These are phyloP conservation scores for Penstemon barbatus DNA, from an alignment of 257 asterid species.

Conservation along the genomic window DNA sequence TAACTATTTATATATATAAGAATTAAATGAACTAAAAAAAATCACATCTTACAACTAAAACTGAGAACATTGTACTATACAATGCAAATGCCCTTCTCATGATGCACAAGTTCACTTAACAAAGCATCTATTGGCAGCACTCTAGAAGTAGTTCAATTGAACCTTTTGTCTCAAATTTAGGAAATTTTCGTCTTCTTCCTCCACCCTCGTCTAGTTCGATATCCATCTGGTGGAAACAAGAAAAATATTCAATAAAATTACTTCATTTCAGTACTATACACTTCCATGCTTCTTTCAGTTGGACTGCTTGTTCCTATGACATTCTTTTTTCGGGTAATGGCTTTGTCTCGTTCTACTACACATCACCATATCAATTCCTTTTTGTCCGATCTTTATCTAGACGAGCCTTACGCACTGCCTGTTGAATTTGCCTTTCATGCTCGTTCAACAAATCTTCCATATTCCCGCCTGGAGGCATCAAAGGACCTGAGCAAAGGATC, in stretches of 20 bases:
- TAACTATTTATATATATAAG: conserved; percentile 10
- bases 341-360: conserved; percentile 22
- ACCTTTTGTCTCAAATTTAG: conserved; percentile 11
- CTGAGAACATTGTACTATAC: conserved; percentile 23
- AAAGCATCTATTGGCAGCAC: conserved; percentile 13
- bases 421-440: conserved; percentile 59
- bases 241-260: conserved; percentile 14
- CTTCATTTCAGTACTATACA: conserved; percentile 23
- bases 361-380: conserved; percentile 24
- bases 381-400: conserved; percentile 40
- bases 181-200: conserved; percentile 22
- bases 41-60: conserved; percentile 24
- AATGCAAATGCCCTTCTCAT: conserved; percentile 25
- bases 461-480: conserved; percentile 57
- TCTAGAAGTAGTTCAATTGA: conserved; percentile 20
- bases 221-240: conserved; percentile 14
- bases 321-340: neutral
- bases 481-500: conserved; percentile 58
- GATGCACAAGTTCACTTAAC: conserved; percentile 20
- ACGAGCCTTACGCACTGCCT: conserved; percentile 54
- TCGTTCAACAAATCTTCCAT: conserved; percentile 66
- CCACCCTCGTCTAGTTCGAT: conserved; percentile 1
- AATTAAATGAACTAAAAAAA: conserved; percentile 8
- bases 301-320: conserved; percentile 10
- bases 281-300: conserved; percentile 18